Evolutionary conservation across 2,329 filamentous ascomycete species (phyloP).

Genomic region (Pyrenochaeta sp.): DNA sequence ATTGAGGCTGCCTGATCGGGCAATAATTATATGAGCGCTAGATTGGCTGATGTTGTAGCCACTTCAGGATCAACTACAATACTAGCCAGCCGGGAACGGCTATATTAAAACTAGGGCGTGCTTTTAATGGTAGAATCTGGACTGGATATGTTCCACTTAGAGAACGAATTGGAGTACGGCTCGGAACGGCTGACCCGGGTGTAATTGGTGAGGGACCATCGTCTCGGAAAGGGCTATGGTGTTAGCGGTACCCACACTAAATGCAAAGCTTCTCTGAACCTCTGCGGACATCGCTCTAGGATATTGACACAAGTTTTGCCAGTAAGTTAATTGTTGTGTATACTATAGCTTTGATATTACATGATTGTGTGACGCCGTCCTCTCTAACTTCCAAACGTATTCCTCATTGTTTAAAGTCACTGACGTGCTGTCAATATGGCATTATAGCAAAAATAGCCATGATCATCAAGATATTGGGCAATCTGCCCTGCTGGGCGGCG

Average conservation of each 20-base stretch:
- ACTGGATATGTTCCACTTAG: constrained; percentile 6
- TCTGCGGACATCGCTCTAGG: not conserved
- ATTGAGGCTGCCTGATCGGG: constrained; percentile 6
- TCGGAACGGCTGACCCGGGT: not conserved
- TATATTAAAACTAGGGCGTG: not conserved
- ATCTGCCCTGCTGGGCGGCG: too few species aligned
- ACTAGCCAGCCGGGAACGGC: constrained; percentile 4
- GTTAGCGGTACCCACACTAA: not conserved
- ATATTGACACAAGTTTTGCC: too few species aligned
- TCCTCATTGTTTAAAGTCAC: too few species aligned
- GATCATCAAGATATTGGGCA: too few species aligned
- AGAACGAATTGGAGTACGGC: not conserved
- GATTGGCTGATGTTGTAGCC: constrained; percentile 13
- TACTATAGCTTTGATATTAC: not conserved
- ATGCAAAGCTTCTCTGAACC: not conserved
- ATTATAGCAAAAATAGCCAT: too few species aligned
- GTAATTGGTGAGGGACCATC: not conserved
- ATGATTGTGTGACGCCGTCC: too few species aligned
- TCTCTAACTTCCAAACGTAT: too few species aligned
- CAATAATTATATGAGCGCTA: constrained; percentile 12
- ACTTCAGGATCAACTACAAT: not conserved
- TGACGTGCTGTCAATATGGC: too few species aligned
- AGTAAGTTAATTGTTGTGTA: too few species aligned
- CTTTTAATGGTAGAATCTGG: constrained; percentile 6
- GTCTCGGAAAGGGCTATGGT: not conserved